A percentile compares a stretch with the other conserved stretches of the same genome.
These are phyloP conservation scores for Globomyces pollinis-pini DNA, from an alignment of 192 early-diverging fungal genomes.

Conservation along the genomic window DNA sequence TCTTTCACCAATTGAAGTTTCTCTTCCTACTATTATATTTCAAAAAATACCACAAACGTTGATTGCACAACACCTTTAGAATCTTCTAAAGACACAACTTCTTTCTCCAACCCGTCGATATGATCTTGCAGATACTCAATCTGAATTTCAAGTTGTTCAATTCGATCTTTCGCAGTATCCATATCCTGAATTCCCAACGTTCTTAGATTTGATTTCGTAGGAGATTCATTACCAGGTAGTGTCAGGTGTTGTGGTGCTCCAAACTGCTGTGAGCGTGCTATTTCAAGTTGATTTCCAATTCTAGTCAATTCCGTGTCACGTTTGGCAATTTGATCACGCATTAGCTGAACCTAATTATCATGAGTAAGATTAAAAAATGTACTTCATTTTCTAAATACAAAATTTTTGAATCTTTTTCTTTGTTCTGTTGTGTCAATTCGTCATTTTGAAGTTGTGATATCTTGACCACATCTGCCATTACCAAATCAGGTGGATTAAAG, in stretches of 20 bases:
- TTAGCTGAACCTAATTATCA: constrained; percentile 28
- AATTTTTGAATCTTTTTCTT: constrained; percentile 27
- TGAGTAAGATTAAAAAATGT: neutral
- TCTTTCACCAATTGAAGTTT: constrained; percentile 18
- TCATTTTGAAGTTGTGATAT: constrained; percentile 25
- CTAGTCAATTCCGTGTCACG: constrained; percentile 45
- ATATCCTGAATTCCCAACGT: constrained; percentile 26
- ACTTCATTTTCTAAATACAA: constrained; percentile 37
- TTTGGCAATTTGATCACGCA: constrained; percentile 28
- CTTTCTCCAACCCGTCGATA: constrained; percentile 39
- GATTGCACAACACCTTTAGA: constrained; percentile 15
- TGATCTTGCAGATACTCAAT: constrained; percentile 46
- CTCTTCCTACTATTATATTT: too few relatives aligned
- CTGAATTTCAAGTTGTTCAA: constrained; percentile 47
- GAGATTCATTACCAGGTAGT: constrained; percentile 1
- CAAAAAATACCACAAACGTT: too few relatives aligned
- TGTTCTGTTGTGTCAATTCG: constrained; percentile 16
- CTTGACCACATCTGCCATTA: constrained; percentile 26
- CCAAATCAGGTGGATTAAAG: constrained; percentile 31
- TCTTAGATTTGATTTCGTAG: constrained; percentile 1
- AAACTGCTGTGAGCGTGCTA: constrained; percentile 42
- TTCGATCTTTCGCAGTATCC: constrained; percentile 30
- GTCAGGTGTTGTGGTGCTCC: constrained; percentile 7
- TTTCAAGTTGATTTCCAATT: constrained; percentile 37
- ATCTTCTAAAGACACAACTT: constrained; percentile 15